Base-by-base conservation (phyloP, 1,284 basidiomycete species). In the Athelia psychrophila region DNA sequence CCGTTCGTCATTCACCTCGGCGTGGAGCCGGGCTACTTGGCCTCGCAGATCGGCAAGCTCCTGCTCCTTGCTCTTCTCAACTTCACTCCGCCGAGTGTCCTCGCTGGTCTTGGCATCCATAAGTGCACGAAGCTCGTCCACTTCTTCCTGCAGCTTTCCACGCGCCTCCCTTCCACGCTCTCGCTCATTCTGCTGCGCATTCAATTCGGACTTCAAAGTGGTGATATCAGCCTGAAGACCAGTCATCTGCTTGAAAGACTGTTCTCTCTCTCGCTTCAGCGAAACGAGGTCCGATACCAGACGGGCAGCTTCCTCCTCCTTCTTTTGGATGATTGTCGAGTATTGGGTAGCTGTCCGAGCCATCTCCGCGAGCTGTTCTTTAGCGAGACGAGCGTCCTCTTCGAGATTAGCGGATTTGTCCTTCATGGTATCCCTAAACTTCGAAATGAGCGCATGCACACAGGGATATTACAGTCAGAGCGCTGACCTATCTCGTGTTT, bases 101-200 rank as follows among this genome's bases (percentile, higher is more conserved):
- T 97, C 95, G 19, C 85, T 88, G 1, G 86, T 83, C 70, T 95
- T 96, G 4, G 91, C 88, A 50, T 88, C 86, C 75, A 97, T 84
- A 18, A 92, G 69, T 19, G 79, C 74, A 5, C 95, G 84, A 3
- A 96, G 76, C 58, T 93, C 91, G 62, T 98, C 95, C 13, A 97
- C 76, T 67, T 97, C 93, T 45, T 76, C 80, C 62, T 94, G 86
- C 15, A 96, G 71, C 58, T 86, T 88, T 42, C 73, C 70, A 33
- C 83, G 80, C 5, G 77, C 71, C 3, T 70, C 67, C 9, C 71
- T 65, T 19, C 83, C 80, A 25, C 81, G 79, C 33, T 79, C 70
- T 30, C 77, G 78, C 55, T 91, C 87, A 38, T 75, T 75, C 56
- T 81, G 84, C 54, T 86, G 81, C 1, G 83, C 78, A 1, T 79